A percentile compares a stretch with the other conserved stretches of the same genome.
Evolutionary conservation across 176 grass and related monocot genomes (phyloP).

Genomic region (Phoenix dactylifera): DNA sequence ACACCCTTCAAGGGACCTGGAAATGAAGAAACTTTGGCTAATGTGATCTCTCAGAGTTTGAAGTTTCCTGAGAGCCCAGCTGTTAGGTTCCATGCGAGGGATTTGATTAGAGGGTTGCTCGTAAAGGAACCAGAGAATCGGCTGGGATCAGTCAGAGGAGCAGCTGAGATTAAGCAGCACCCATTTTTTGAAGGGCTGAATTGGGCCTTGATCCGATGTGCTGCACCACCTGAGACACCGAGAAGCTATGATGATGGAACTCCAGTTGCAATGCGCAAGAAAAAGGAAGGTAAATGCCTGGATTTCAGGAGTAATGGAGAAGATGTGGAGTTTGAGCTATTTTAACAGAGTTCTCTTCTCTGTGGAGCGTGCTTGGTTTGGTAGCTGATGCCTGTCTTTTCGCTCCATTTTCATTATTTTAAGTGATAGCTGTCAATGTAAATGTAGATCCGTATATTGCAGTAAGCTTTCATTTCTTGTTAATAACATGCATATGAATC

Average conservation of each 20-base stretch:
- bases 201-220: constrained; percentile 93
- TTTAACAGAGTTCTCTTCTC: constrained; percentile 27
- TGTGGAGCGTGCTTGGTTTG: no score
- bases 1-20: constrained; percentile 80
- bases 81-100: constrained; percentile 62
- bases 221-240: constrained; percentile 61
- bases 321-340: constrained; percentile 85
- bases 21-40: constrained; percentile 78
- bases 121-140: constrained; percentile 83
- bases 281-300: constrained; percentile 79
- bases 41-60: constrained; percentile 67
- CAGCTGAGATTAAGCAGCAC: constrained; percentile 85
- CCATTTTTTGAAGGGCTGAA: constrained; percentile 92
- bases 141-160: constrained; percentile 57
- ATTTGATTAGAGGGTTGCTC: constrained; percentile 83
- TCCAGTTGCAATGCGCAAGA: constrained; percentile 36
- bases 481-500: no score
- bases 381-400: no score
- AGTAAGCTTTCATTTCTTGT: no score
- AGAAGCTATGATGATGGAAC: constrained; percentile 29
- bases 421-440: no score
- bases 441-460: no score
- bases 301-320: constrained; percentile 73
- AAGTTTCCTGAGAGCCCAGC: constrained; percentile 62
- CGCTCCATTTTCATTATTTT: no score